phyloP scores from a whole-genome alignment of 1,139 yeast species.

The Pichia sp. region DNA sequence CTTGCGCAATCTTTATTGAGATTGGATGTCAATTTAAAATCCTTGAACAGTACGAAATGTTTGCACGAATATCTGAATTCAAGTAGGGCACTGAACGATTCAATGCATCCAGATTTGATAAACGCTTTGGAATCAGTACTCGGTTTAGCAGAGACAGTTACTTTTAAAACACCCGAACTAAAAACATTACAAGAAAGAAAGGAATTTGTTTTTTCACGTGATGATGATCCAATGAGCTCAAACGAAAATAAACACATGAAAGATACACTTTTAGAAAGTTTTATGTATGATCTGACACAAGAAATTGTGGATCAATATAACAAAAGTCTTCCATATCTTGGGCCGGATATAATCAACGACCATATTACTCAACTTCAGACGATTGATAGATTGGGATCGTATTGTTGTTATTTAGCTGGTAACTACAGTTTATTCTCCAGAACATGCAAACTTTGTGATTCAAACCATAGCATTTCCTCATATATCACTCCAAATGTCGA shows the following conservation, averaged over 20 bases:
- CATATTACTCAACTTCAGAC: constrained; percentile 19
- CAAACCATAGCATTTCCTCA: constrained; percentile 19
- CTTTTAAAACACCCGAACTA: constrained; percentile 6
- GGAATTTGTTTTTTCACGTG: neutral
- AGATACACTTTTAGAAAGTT: neutral
- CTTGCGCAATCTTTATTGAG: constrained; percentile 28
- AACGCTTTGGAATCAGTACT: constrained; percentile 17
- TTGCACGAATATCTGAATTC: constrained; percentile 8
- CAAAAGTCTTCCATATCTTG: neutral
- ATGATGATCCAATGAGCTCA: no score
- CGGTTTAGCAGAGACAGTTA: neutral
- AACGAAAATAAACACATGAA: no score
- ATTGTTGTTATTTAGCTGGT: constrained; percentile 41
- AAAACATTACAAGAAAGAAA: constrained; percentile 3
- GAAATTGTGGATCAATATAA: constrained; percentile 6
- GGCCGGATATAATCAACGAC: no score
- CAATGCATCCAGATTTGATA: constrained; percentile 21
- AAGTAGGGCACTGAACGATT: no score
- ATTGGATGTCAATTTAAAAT: constrained; percentile 18
- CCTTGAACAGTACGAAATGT: constrained; percentile 17
- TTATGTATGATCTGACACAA: neutral
- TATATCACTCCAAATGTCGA: constrained; percentile 28
- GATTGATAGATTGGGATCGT: constrained; percentile 42
- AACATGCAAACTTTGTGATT: constrained; percentile 45
- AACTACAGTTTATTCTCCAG: constrained; percentile 34